Base-by-base conservation (phyloP, 2,329 filamentous ascomycete genomes). In the Blastomyces parvus region DNA sequence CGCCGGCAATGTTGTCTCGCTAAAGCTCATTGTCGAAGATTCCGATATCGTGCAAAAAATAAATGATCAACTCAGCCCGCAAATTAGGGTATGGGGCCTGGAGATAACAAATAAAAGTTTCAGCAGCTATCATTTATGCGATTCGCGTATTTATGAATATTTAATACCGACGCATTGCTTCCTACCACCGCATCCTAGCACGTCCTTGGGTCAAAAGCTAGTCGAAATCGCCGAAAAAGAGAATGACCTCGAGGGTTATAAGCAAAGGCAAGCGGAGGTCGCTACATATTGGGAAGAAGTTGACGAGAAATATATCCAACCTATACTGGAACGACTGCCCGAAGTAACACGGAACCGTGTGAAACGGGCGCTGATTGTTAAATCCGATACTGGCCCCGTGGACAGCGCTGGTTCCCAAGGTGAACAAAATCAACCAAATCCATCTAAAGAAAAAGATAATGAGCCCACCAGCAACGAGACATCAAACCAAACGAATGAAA, bases 61-160 rank as follows among this genome's bases (percentile, higher is more conserved):
- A 83, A 99, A 99, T 77, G 83, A 86, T 44, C 80, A 89, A 63
- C 82, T 99, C 50, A 89, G 88, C 1, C 83, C 88, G 3, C 94
- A 99, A 78, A 99, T 99, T 67, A 86, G 94, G 60, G 84, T 99
- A 2, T 99, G 94, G 94, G 94, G 91, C 3, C 91, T 96, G 66
- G 86, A 95, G 75, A 83, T 91, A 60, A 95, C 93, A 0, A 93
- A 88, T 73, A 93, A 92, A 67, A 86, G 86, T 68, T 99, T 97
- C 80, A 97, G 90, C 76, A 93, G 90, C 77, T 99, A 99, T 77
- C 89, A 96, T 73, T 84, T 90, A 63, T 97, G 93, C 77, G 94
- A 99, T 76, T 96, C 91, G 33, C 84, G 94, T 69, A 95, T 92
- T 82, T 99, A 99, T 77, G 94, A 99, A 78, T 99, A 99, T 73